These are phyloP conservation scores for Parathielavia appendiculata DNA, from an alignment of 495 filamentous ascomycete species.

Conservation along the genomic window DNA sequence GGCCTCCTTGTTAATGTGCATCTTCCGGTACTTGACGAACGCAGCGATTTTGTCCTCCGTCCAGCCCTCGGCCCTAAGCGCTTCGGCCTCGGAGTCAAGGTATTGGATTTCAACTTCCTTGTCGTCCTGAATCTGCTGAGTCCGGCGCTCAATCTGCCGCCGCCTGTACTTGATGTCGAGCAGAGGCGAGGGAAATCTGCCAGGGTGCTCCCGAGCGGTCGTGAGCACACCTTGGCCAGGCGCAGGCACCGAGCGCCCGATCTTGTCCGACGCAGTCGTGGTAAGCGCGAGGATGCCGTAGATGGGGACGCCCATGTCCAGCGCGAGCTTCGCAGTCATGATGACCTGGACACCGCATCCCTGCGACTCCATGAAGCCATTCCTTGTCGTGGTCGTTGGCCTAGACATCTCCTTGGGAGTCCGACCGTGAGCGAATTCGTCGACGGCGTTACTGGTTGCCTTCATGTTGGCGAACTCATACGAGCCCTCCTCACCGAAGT, in stretches of 20 bases:
- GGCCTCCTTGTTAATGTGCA: slow-evolving; percentile 86
- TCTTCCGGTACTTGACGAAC: slow-evolving; percentile 78
- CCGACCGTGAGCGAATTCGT: slow-evolving; percentile 91
- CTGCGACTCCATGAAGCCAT: slow-evolving; percentile 99
- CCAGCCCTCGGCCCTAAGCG: slow-evolving; percentile 76
- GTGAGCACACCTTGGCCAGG: slow-evolving; percentile 96
- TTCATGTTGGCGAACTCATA: slow-evolving; percentile 99
- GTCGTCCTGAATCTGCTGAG: slow-evolving; percentile 89
- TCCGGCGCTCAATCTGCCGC: slow-evolving; percentile 86
- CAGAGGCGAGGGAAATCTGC: slow-evolving; percentile 90
- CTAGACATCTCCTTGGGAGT: slow-evolving; percentile 97
- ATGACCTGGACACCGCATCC: slow-evolving; percentile 97
- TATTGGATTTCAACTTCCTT: slow-evolving; percentile 92
- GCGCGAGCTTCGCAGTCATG: slow-evolving; percentile 90
- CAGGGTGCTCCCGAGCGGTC: slow-evolving; percentile 84
- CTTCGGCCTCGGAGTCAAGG: slow-evolving; percentile 81
- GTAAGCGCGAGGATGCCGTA: slow-evolving; percentile 92
- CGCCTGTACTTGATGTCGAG: slow-evolving; percentile 96
- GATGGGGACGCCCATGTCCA: slow-evolving; percentile 98
- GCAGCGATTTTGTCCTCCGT: slow-evolving; percentile 66
- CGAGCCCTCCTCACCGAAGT: slow-evolving; percentile 98
- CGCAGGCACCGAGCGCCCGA: slow-evolving; percentile 92
- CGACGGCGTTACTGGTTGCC: slow-evolving; percentile 93
- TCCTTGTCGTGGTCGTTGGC: slow-evolving; percentile 91
- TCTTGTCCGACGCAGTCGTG: slow-evolving; percentile 98